These are phyloP conservation scores for Phallus indusiatus DNA, from an alignment of 768 basidiomycete species.

Conservation along the genomic window DNA sequence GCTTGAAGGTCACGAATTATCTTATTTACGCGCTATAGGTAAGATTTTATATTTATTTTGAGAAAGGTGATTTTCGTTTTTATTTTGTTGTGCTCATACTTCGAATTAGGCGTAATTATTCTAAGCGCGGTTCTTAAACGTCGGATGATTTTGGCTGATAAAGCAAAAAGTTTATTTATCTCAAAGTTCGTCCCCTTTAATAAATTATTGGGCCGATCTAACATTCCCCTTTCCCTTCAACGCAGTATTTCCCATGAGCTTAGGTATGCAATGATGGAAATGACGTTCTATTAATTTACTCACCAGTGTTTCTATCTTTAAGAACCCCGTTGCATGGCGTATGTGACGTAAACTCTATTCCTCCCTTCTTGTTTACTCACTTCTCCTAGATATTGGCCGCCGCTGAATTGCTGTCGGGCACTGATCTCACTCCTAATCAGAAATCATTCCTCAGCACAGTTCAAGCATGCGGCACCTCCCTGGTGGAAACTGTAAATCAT, in stretches of 20 bases:
- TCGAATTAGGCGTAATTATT: constrained; percentile 67
- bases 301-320: constrained; percentile 9
- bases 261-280: constrained; percentile 22
- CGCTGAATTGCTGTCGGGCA: constrained; percentile 84
- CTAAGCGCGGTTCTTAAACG: constrained; percentile 87
- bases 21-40: constrained; percentile 88
- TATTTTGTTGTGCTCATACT: background rate
- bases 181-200: constrained; percentile 52
- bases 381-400: constrained; percentile 71
- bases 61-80: background rate
- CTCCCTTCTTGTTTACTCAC: background rate
- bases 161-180: constrained; percentile 87
- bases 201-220: background rate
- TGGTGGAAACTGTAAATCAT: constrained; percentile 95
- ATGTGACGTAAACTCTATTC: constrained; percentile 17
- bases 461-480: constrained; percentile 88
- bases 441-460: constrained; percentile 85
- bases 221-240: background rate
- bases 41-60: constrained; percentile 8
- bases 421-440: constrained; percentile 71
- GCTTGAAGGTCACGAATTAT: constrained; percentile 85
- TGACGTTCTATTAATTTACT: background rate
- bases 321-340: constrained; percentile 85
- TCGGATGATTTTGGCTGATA: constrained; percentile 89
- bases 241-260: constrained; percentile 82